These are phyloP conservation scores for Hanseniaspora pseudoguilliermondii DNA, from an alignment of 805 yeast species.

Conservation along the genomic window DNA sequence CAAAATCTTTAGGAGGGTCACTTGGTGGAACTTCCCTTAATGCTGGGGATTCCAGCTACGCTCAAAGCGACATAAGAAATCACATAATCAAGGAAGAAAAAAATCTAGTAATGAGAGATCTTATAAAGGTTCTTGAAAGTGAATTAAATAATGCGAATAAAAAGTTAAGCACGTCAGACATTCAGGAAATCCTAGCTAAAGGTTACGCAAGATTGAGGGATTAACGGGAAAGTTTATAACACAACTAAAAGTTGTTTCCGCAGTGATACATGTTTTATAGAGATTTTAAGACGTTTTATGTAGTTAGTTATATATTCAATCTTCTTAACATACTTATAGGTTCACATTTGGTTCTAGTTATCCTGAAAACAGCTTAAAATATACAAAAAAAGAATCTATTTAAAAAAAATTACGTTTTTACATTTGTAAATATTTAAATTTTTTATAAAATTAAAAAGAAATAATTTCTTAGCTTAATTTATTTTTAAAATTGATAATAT, in stretches of 20 bases:
- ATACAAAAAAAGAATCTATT: no score
- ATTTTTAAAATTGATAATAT: no score
- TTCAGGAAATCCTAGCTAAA: slow-evolving; percentile 9
- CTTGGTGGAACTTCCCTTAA: neutral
- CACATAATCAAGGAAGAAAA: slow-evolving; percentile 11
- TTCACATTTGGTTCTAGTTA: no score
- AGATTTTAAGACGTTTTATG: no score
- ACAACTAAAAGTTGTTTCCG: neutral
- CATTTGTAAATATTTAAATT: no score
- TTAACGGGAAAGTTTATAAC: neutral
- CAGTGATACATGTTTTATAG: neutral
- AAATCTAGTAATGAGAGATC: slow-evolving; percentile 11
- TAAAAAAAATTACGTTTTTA: no score
- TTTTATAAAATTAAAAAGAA: no score
- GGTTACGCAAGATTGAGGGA: slow-evolving; percentile 12
- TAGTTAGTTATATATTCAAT: no score
- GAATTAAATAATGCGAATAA: slow-evolving; percentile 1
- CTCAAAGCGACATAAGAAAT: slow-evolving; percentile 9
- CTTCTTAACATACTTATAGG: no score
- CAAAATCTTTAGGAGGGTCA: neutral
- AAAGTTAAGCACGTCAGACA: slow-evolving; percentile 1
- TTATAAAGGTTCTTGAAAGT: slow-evolving; percentile 8
- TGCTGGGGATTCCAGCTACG: neutral
- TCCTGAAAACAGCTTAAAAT: no score
- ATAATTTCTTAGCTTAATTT: no score